Conservation (phyloP, 73 alveolate species). For the Diophrys appendiculata region DNA sequence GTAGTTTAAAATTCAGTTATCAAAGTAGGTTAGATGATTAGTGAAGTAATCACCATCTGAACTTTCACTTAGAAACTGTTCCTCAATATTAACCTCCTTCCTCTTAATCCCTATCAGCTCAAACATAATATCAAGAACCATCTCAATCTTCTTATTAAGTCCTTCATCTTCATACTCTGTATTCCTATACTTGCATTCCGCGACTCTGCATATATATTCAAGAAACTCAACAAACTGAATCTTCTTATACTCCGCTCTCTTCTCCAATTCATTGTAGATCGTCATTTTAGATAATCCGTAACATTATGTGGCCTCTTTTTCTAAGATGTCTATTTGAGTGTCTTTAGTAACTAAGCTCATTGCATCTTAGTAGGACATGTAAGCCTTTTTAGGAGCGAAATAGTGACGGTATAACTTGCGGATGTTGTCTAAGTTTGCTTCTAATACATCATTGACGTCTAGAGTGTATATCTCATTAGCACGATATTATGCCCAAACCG, state of each 20-base stretch:
- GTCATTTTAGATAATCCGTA: conserved; percentile 64
- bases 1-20: no score
- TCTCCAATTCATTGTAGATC: conserved; percentile 22
- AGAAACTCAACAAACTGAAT: conserved; percentile 55
- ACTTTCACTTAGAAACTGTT: no score
- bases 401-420: conserved; percentile 16
- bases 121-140: no score
- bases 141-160: no score
- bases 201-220: conserved; percentile 45
- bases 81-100: no score
- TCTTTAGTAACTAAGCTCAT: conserved; percentile 31
- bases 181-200: no score
- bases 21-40: no score
- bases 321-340: conserved; percentile 23
- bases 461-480: conserved; percentile 55
- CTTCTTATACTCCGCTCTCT: conserved; percentile 24
- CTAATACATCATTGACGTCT: conserved; percentile 50
- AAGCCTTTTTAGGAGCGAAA: conserved; percentile 48
- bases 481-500: conserved; percentile 49
- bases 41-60: no score
- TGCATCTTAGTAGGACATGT: conserved; percentile 51
- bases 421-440: conserved; percentile 41
- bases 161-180: no score
- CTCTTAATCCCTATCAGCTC: no score
- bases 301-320: conserved; percentile 58